phyloP scores from a whole-genome alignment of 2,329 filamentous ascomycete genomes.

The Cadophora malorum region DNA sequence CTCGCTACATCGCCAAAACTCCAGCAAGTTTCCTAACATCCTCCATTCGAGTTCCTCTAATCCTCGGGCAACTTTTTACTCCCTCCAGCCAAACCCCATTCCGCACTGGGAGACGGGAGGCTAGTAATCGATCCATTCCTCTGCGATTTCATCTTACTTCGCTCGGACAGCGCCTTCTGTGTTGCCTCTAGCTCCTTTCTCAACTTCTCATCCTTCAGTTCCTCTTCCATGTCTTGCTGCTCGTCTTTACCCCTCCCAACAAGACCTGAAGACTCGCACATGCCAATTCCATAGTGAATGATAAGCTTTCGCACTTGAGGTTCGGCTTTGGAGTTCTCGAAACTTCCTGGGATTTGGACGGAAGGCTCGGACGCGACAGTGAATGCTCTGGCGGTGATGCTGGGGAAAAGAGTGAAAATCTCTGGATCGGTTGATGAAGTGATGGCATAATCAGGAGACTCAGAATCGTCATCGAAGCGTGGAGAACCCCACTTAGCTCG shows the following conservation, averaged over 20 bases:
- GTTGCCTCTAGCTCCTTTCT: background rate
- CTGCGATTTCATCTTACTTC: conserved; percentile 5
- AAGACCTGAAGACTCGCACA: background rate
- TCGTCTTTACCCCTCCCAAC: background rate
- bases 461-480: background rate
- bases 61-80: conserved; percentile 10
- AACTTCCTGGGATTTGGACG: conserved; percentile 1
- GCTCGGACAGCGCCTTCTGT: background rate
- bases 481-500: background rate
- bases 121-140: conserved; percentile 7
- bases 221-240: background rate
- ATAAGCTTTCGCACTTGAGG: background rate
- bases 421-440: background rate
- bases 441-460: too few relatives aligned
- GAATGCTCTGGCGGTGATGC: background rate
- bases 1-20: background rate
- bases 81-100: background rate
- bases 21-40: background rate
- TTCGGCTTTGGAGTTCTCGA: background rate
- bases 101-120: background rate
- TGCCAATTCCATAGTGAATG: conserved; percentile 7
- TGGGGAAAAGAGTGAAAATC: conserved; percentile 5
- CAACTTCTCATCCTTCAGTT: background rate
- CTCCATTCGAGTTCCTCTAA: background rate
- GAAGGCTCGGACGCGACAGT: background rate